Base-by-base conservation (phyloP, 2,329 filamentous ascomycete species). In the Septoria linicola region DNA sequence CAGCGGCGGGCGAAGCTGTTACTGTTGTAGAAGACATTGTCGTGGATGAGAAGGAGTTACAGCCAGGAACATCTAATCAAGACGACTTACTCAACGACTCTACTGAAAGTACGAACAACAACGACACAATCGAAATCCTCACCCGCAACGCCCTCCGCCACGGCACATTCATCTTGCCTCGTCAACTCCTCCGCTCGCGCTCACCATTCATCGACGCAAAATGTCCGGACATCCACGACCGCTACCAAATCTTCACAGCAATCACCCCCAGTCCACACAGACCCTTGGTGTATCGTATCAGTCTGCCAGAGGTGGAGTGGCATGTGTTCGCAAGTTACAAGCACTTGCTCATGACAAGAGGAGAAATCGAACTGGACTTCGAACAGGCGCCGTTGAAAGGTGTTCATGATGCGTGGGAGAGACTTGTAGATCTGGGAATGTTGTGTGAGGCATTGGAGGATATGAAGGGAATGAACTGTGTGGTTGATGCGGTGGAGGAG, bases 341-440 rank as follows among this genome's bases (percentile, higher is more conserved):
- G 3, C 32, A 37, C 6, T 25, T 46, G 8, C 13, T 46, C 11
- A 37, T 4, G 8, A 46, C 43, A 27, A 10, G 23, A 1, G 11
- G 21, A 8, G 10, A 8, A n/a, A 39, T 46, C 32, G 43, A 46
- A 19, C 21, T 46, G 2, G 43, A 46, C 20, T 37, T 46, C 7
- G 3, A 19, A 8, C 17, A 37, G 16, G 43, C 43, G 14, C 43
- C 43, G 3, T 5, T 46, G 10, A 37, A 16, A 17, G 16, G 23
- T 20, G 21, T 35, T 14, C 31, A 46, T 46, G 43, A 46, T n/a
- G 34, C 43, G 10, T 46, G 43, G 34, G 35, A 14, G n/a, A 16
- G 43, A 16, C 43, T 46, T 7, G 43, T 39, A 3, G 34, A 36
- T 13, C 21, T 46, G 2, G 36, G 23, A 14, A 3, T 25, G 2